Base-by-base conservation (phyloP, 768 basidiomycete species). In the Suillus americanus region DNA sequence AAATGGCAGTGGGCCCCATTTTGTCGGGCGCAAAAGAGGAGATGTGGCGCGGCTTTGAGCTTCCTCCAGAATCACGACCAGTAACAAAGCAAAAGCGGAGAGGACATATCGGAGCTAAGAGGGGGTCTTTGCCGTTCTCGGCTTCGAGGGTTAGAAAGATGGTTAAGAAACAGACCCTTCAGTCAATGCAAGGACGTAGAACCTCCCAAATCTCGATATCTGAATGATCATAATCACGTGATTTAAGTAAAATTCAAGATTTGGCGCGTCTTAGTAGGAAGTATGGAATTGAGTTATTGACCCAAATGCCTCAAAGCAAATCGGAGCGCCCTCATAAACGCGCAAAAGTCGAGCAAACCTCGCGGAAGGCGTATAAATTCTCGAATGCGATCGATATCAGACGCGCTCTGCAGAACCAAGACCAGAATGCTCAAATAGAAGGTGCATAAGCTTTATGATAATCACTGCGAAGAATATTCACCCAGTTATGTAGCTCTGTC, bases 401-500 rank as follows among this genome's bases (percentile, higher is more conserved):
- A 40, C 60, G 64, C 28, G 69, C 60, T 35, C 59, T 77, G 2
- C 67, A 60, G 41, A 62, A 53, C 2, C 66, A 71, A 54, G 69
- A 71, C 48, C 41, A 60, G 51, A 63, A 61, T 60, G 43, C 60
- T 20, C 66, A 67, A 16, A 60, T 71, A 55, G 73, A 71, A 67
- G 74, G 70, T 80, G 68, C 54, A 51, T 23, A 51, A 28, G 8
- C 25, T 5, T 35, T 54, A 35, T 18, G 10, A 45, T 51, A 25
- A 20, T 46, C 35, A 33, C 16, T 4, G 23, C 3, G 25, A 38
- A 55, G 5, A 23, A 64, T 23, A 25, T n/a, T 68, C 9, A 64
- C 50, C 14, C 14, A 10, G 10, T 45, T 25, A 20, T 46, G 4
- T 35, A 85, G 84, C 72, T 33, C 68, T 92, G 37, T 82, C 75